A percentile compares a stretch with the other conserved stretches of the same genome.
phyloP scores from a whole-genome alignment of 441 rosid genomes.

The Raphanus hybrid region DNA sequence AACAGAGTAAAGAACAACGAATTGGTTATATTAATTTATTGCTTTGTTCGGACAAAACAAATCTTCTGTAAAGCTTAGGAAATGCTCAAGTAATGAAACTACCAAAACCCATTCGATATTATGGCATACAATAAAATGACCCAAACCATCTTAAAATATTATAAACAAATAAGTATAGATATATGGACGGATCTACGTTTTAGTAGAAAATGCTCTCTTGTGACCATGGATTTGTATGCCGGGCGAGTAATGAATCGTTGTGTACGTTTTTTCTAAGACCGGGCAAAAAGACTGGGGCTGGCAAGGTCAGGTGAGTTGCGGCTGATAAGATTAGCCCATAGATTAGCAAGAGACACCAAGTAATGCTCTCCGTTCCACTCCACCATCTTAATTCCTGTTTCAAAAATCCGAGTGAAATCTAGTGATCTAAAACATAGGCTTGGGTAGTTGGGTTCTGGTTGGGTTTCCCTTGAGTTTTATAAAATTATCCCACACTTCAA shows the following conservation, averaged over 20 bases:
- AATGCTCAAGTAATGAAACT: neutral
- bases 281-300: neutral
- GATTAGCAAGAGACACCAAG: slow-evolving; percentile 32
- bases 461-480: too few species aligned
- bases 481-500: too few species aligned
- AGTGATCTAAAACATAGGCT: neutral
- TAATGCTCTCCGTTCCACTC: slow-evolving; percentile 36
- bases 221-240: neutral
- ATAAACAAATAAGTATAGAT: slow-evolving; percentile 29
- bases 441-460: too few species aligned
- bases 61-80: neutral
- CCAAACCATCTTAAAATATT: slow-evolving; percentile 19
- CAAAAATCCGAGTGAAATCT: neutral
- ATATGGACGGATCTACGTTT: slow-evolving; percentile 10
- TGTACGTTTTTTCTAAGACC: slow-evolving; percentile 15
- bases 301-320: slow-evolving; percentile 29
- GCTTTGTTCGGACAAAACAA: slow-evolving; percentile 1
- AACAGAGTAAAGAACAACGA: neutral
- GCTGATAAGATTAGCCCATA: slow-evolving; percentile 41
- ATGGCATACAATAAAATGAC: slow-evolving; percentile 3
- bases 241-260: neutral
- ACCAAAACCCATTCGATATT: slow-evolving; percentile 12
- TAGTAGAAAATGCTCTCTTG: slow-evolving; percentile 5
- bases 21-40: slow-evolving; percentile 25
- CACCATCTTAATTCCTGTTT: slow-evolving; percentile 19